Evolutionary conservation across 1,139 yeast genomes (phyloP), one percentile per base, ranked within the genome.

Genomic region (Pichia sp.): DNA sequence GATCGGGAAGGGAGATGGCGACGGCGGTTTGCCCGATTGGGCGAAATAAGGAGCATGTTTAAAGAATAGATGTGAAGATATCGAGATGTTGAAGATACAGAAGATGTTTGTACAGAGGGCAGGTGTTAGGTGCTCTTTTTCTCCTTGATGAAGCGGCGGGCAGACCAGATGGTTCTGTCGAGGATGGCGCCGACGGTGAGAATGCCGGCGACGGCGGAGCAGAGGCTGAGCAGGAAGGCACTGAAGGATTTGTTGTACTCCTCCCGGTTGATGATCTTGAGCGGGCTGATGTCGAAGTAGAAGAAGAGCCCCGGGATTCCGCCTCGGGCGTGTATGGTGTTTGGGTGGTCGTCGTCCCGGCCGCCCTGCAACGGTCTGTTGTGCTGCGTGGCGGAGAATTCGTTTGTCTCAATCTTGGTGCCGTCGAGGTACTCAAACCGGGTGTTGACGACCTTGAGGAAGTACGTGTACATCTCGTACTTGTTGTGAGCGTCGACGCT

Each of bases 121-220:
- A 19, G 23, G 23, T 19, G 23, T 46, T 38, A 63, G 4, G 63
- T 60, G 47, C 72, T 75, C 68, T 93, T 92, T 71, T 90, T 89
- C 32, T 87, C 83, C 70, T 82, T 79, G 41, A 92, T 72, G 10
- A 85, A 90, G 68, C 82, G 82, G 68, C 90, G 93, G 1, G 97
- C 97, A 26, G 88, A 95, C 82, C 90, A 90, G 8, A 90, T 87
- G 3, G 95, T 84, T 59, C 92, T 79, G 69, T 93, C 99, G 50
- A 92, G 71, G 47, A 92, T 81, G 0, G 97, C 86, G 7, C 96
- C 98, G 23, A 93, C 92, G 54, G 97, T 93, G 57, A 93, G 76
- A 10, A 93, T 93, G 45, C 98, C 98, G 8, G 98, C 98, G 48
- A 92, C 79, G 10, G 95, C 89, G 58, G 96, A 86, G 62, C 93